phyloP scores from a whole-genome alignment of 192 early-diverging fungal species.

The Podila epigama region DNA sequence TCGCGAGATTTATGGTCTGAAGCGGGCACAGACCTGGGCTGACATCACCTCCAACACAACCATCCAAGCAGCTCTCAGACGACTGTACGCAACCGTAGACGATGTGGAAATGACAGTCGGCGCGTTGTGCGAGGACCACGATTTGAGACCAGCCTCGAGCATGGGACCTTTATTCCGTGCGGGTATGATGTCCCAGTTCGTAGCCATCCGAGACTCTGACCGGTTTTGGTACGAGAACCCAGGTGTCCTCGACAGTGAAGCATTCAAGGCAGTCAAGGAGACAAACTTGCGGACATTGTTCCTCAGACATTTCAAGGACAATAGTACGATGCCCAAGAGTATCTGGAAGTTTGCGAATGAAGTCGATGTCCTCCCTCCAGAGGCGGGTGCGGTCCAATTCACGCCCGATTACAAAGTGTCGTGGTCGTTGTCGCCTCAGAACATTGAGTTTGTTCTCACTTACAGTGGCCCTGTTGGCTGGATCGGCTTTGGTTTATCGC shows the following conservation, averaged over 20 bases:
- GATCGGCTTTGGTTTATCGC: neutral
- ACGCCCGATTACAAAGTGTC: neutral
- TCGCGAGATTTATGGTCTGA: neutral
- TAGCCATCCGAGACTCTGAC: constrained; percentile 54
- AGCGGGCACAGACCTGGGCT: neutral
- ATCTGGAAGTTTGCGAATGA: neutral
- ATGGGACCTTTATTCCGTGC: neutral
- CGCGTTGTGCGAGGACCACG: constrained; percentile 14
- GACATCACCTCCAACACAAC: constrained; percentile 9
- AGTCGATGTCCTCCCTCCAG: neutral
- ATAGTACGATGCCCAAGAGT: neutral
- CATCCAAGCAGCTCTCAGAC: neutral
- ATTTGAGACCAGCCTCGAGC: neutral
- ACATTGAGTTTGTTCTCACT: neutral
- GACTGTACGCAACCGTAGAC: constrained; percentile 1
- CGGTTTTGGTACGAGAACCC: constrained; percentile 60
- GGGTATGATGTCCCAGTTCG: constrained; percentile 48
- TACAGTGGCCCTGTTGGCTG: neutral
- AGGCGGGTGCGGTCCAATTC: neutral
- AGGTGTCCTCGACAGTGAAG: constrained; percentile 53
- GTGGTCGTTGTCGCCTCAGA: neutral
- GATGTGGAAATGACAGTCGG: constrained; percentile 15
- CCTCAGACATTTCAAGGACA: neutral
- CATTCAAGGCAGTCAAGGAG: constrained; percentile 14
- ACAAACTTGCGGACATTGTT: constrained; percentile 24